Base-by-base conservation (phyloP, 2,329 filamentous ascomycete genomes). In the Fusarium transvaalense region DNA sequence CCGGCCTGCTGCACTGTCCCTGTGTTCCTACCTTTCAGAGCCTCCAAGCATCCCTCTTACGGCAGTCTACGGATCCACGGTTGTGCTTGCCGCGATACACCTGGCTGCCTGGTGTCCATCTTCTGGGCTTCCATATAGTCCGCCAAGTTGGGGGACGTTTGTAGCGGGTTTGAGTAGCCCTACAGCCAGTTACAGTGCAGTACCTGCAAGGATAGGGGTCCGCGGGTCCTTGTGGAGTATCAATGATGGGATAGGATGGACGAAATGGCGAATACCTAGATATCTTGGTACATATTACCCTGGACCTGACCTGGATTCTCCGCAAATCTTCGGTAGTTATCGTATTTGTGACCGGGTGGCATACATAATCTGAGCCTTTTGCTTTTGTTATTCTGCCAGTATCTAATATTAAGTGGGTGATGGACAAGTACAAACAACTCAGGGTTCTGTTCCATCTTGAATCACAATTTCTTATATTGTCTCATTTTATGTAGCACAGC, bases 81-180 rank as follows among this genome's bases (percentile, higher is more conserved):
- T 60, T 37, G 56, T 48, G 52, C 43, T 62, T 62, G 66, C 71
- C 71, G 56, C 71, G 71, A 73, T 73, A 42, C 51, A 62, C 61
- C 53, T 72, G 69, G 71, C 55, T 73, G 71, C 71, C 71, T 73
- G 63, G 67, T 54, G 55, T n/a, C n/a, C n/a, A n/a, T 53, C 64
- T 59, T 21, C 59, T 31, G n/a, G 41, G 43, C 32, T 21, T n/a
- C n/a, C n/a, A n/a, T 45, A 21, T 34, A 55, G 19, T 19, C 21
- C 31, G 15, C 27, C n/a, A 47, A 15, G 17, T 39, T 51, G 32
- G 23, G 27, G 47, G 47, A 51, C 34, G 34, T 51, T 51, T 55
- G 29, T 48, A 39, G 35, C 43, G 53, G 61, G 56, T 34, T 42
- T 31, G 34, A 52, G 47, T 37, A 58, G 56, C 59, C 64, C 51